A percentile compares a stretch with the other conserved stretches of the same genome.
These are phyloP conservation scores for Gracilaria domingensis DNA, from an alignment of 23 red algal species.

Conservation along the genomic window DNA sequence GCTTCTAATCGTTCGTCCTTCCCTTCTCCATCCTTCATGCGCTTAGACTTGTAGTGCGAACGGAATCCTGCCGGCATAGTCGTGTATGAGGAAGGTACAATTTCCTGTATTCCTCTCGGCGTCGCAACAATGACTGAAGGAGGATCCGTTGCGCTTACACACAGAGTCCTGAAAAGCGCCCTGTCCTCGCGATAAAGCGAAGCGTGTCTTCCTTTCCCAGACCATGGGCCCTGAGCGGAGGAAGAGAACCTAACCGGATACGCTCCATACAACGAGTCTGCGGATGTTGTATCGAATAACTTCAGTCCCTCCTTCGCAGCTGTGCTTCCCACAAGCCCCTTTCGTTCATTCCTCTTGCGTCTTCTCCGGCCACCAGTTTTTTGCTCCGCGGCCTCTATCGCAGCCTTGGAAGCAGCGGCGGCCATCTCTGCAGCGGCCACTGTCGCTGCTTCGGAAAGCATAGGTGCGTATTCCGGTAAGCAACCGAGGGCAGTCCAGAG, in stretches of 20 bases:
- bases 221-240: conserved; percentile 74
- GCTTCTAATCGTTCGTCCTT: conserved; percentile 33
- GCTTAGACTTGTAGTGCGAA: conserved; percentile 58
- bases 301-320: conserved; percentile 55
- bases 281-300: conserved; percentile 73
- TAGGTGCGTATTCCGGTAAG: conserved; percentile 79
- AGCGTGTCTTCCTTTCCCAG: conserved; percentile 62
- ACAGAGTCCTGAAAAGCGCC: conserved; percentile 77
- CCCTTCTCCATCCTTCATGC: not conserved
- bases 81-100: conserved; percentile 72
- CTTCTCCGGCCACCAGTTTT: conserved; percentile 35
- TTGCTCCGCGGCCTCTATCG: conserved; percentile 56
- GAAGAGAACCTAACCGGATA: conserved; percentile 79
- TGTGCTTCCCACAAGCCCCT: conserved; percentile 6
- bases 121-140: conserved; percentile 76
- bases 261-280: conserved; percentile 73
- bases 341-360: conserved; percentile 29
- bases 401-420: conserved; percentile 50
- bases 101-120: conserved; percentile 70
- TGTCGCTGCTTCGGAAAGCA: conserved; percentile 80
- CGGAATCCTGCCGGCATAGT: conserved; percentile 71
- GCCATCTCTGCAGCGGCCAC: conserved; percentile 82
- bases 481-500: conserved; percentile 75
- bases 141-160: conserved; percentile 82
- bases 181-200: conserved; percentile 71